These are phyloP conservation scores for Benincasa hispida DNA, from an alignment of 306 rosid species.

Conservation along the genomic window DNA sequence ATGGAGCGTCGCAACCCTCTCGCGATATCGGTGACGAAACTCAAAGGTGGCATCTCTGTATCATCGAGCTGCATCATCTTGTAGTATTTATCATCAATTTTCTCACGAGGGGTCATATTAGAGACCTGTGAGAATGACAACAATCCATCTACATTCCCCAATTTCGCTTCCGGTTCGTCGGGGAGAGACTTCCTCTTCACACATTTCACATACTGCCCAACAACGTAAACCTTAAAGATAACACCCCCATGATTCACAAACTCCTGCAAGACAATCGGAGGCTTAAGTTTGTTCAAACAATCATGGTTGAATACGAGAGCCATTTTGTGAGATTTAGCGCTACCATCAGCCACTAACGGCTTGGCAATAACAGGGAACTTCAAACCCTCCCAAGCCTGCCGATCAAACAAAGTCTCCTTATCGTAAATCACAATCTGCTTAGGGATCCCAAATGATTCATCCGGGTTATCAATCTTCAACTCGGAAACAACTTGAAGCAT, in stretches of 20 bases:
- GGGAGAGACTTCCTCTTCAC: constrained; percentile 89
- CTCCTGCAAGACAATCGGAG: constrained; percentile 86
- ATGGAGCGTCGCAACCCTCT: constrained; percentile 41
- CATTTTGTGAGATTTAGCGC: constrained; percentile 89
- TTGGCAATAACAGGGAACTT: constrained; percentile 82
- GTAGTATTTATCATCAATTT: constrained; percentile 55
- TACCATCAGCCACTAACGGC: constrained; percentile 84
- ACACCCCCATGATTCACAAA: constrained; percentile 91
- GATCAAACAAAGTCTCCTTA: constrained; percentile 50
- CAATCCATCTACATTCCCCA: constrained; percentile 41
- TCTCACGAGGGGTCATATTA: constrained; percentile 42
- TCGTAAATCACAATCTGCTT: constrained; percentile 87
- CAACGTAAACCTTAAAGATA: constrained; percentile 84
- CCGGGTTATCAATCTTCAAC: constrained; percentile 35
- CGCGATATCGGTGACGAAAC: constrained; percentile 54
- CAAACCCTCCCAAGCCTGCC: constrained; percentile 51
- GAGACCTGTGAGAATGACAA: constrained; percentile 82
- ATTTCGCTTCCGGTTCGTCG: constrained; percentile 52
- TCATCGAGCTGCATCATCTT: constrained; percentile 63
- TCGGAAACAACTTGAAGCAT: constrained; percentile 91
- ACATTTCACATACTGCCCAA: constrained; percentile 55
- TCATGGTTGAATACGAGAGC: constrained; percentile 56
- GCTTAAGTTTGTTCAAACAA: constrained; percentile 52
- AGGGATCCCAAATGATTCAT: constrained; percentile 75
- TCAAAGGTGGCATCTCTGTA: constrained; percentile 73